Evolutionary conservation across 805 yeast genomes (phyloP).

Genomic region (Starmerella bacillaris): DNA sequence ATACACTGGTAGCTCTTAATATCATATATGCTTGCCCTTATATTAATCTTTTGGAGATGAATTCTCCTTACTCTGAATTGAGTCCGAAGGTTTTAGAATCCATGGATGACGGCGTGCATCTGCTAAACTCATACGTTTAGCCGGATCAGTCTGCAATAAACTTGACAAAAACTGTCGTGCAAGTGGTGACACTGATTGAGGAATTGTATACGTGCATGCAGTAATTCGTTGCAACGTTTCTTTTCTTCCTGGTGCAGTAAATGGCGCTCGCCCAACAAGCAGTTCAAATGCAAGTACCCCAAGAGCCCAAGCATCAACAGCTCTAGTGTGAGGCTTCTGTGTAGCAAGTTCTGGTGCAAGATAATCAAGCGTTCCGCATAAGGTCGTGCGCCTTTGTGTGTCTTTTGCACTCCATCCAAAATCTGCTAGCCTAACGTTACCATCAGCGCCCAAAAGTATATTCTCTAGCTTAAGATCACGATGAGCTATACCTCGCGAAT

Average conservation of each 20-base stretch:
- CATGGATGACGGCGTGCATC: too few species aligned
- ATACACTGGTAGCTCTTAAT: too few species aligned
- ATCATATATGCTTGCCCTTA: too few species aligned
- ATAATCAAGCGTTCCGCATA: slow-evolving; percentile 91
- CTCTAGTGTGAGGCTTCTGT: slow-evolving; percentile 42
- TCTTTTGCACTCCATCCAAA: slow-evolving; percentile 90
- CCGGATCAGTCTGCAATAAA: slow-evolving; percentile 52
- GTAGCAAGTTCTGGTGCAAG: slow-evolving; percentile 92
- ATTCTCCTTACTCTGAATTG: too few species aligned
- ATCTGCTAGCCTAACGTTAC: slow-evolving; percentile 60
- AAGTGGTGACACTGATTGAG: slow-evolving; percentile 47
- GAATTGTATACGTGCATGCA: slow-evolving; percentile 57
- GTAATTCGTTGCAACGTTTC: slow-evolving; percentile 68
- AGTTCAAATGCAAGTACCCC: slow-evolving; percentile 73
- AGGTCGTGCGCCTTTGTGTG: slow-evolving; percentile 45
- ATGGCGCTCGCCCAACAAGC: slow-evolving; percentile 78
- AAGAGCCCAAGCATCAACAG: slow-evolving; percentile 54
- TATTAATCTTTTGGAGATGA: too few species aligned
- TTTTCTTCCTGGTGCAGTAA: slow-evolving; percentile 56
- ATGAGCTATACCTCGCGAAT: slow-evolving; percentile 21
- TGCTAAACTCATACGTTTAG: slow-evolving; percentile 39
- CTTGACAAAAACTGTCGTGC: slow-evolving; percentile 57
- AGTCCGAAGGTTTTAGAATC: too few species aligned
- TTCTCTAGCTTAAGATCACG: slow-evolving; percentile 53
- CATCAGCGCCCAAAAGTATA: slow-evolving; percentile 44